phyloP scores from a whole-genome alignment of 805 yeast genomes.

The Hanseniaspora singularis region DNA sequence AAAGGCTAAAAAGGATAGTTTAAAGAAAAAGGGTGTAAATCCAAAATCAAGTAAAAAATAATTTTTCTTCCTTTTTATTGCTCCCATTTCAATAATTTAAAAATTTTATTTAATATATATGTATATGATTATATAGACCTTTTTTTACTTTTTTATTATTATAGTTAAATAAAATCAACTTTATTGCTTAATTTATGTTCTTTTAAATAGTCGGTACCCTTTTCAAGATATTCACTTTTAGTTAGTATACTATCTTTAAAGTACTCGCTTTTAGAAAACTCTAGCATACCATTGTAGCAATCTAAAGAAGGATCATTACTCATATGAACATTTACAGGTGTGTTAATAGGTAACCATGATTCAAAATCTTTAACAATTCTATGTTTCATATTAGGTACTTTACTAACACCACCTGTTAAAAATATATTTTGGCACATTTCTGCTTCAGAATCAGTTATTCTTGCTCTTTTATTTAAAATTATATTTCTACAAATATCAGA shows the following conservation, averaged over 20 bases:
- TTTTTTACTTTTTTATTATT: slow-evolving; percentile 17
- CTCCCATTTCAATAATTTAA: too few species aligned
- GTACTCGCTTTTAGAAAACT: slow-evolving; percentile 48
- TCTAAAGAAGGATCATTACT: slow-evolving; percentile 65
- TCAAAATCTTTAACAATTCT: slow-evolving; percentile 62
- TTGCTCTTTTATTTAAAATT: slow-evolving; percentile 47
- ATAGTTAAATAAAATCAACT: slow-evolving; percentile 16
- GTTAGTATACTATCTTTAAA: slow-evolving; percentile 43
- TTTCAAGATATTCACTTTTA: slow-evolving; percentile 67
- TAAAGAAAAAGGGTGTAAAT: slow-evolving; percentile 62
- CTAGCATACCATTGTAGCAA: slow-evolving; percentile 91
- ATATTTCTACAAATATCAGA: slow-evolving; percentile 62
- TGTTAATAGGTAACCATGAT: slow-evolving; percentile 55
- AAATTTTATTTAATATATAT: background rate
- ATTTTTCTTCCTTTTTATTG: background rate
- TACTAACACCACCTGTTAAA: slow-evolving; percentile 75
- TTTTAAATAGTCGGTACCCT: slow-evolving; percentile 78
- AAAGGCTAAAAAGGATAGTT: slow-evolving; percentile 50
- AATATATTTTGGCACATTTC: slow-evolving; percentile 47
- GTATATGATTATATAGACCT: slow-evolving; percentile 1
- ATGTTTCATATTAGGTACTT: slow-evolving; percentile 50
- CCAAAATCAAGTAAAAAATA: slow-evolving; percentile 34
- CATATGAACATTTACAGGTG: slow-evolving; percentile 45
- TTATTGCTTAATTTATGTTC: slow-evolving; percentile 71
- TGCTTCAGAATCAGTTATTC: slow-evolving; percentile 27